Conservation (phyloP, 2,329 filamentous ascomycete species). For the Pseudonectria foliicola region DNA sequence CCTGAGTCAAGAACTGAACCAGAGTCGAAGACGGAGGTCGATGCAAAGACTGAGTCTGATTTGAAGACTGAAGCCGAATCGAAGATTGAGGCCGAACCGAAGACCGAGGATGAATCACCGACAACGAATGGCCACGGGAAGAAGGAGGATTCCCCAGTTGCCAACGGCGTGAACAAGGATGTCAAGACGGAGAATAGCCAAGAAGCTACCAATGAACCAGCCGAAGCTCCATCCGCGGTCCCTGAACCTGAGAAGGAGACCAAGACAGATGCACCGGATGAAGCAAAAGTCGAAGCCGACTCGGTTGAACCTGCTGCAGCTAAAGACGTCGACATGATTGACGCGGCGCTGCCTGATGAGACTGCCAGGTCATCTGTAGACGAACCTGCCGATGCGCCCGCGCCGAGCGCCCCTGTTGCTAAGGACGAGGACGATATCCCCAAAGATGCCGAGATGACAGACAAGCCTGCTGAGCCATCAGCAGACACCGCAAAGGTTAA, state of each 20-base stretch:
- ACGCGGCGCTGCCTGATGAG: conserved; percentile 9
- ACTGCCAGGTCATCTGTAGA: conserved; percentile 9
- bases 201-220: conserved; percentile 6
- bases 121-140: conserved; percentile 20
- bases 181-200: conserved; percentile 15
- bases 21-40: not conserved
- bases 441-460: conserved; percentile 16
- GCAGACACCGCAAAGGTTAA: conserved; percentile 8
- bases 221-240: too few species aligned
- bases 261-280: conserved; percentile 4
- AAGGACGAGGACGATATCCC: conserved; percentile 4
- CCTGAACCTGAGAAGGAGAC: conserved; percentile 6
- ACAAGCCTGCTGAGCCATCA: conserved; percentile 6
- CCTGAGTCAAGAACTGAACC: not conserved
- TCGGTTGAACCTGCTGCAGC: conserved; percentile 3
- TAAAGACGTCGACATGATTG: conserved; percentile 22
- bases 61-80: not conserved
- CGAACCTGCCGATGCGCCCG: conserved; percentile 10
- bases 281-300: conserved; percentile 10
- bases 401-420: conserved; percentile 3
- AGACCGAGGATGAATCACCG: conserved; percentile 16
- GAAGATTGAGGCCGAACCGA: conserved; percentile 2
- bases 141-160: conserved; percentile 11
- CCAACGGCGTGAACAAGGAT: conserved; percentile 21
- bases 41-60: conserved; percentile 11